Evolutionary conservation across 1,139 yeast genomes (phyloP).

Genomic region (Trichomonascaceae sp.): DNA sequence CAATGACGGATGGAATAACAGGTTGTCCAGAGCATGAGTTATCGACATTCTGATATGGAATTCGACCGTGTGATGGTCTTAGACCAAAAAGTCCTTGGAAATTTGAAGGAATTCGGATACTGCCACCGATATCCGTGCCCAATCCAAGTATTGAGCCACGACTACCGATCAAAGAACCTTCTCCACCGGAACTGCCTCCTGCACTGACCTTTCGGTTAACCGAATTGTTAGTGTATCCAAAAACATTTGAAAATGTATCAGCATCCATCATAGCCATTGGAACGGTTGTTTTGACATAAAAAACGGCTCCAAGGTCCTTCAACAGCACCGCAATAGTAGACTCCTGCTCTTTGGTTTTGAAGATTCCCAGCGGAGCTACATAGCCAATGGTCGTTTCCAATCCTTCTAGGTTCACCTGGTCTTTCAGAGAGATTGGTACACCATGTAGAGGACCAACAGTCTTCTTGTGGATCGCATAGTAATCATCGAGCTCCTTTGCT

Average conservation of each 20-base stretch:
- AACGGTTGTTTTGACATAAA: slow-evolving; percentile 51
- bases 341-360: slow-evolving; percentile 4
- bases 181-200: slow-evolving; percentile 77
- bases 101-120: slow-evolving; percentile 71
- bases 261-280: slow-evolving; percentile 52
- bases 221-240: slow-evolving; percentile 53
- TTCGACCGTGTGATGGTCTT: slow-evolving; percentile 54
- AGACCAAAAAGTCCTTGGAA: slow-evolving; percentile 62
- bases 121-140: slow-evolving; percentile 78
- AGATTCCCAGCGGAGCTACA: slow-evolving; percentile 3
- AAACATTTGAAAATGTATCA: slow-evolving; percentile 43
- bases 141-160: slow-evolving; percentile 59
- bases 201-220: slow-evolving; percentile 47
- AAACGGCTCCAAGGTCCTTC: slow-evolving; percentile 44
- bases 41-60: slow-evolving; percentile 30
- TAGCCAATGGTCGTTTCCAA: slow-evolving; percentile 16
- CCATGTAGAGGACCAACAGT: slow-evolving; percentile 47
- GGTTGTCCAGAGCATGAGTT: slow-evolving; percentile 46
- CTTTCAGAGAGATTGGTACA: slow-evolving; percentile 49
- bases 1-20: slow-evolving; percentile 35
- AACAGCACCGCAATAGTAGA: slow-evolving; percentile 24
- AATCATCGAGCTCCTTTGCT: slow-evolving; percentile 38
- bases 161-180: slow-evolving; percentile 47
- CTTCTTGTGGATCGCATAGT: slow-evolving; percentile 32
- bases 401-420: slow-evolving; percentile 55